Percentiles rank a stretch among this genome's conserved stretches.
Evolutionary conservation across 257 asterid species (phyloP).

Genomic region (Solanum megistacrolobum): DNA sequence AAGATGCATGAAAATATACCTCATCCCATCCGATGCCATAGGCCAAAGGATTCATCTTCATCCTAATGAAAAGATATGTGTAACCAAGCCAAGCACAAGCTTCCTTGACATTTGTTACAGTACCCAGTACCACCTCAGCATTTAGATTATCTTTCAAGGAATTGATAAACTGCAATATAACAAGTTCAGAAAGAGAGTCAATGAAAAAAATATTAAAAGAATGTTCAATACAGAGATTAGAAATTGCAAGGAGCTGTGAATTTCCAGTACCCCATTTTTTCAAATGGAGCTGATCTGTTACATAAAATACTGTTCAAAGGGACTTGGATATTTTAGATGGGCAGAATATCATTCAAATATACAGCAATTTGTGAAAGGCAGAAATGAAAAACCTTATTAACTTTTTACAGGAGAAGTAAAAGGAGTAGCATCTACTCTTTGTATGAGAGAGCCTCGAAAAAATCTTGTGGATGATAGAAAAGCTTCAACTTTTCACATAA

Average conservation of each 20-base stretch:
- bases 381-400: background rate
- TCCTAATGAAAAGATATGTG: slow-evolving; percentile 92
- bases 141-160: slow-evolving; percentile 92
- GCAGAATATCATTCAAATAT: background rate
- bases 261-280: background rate
- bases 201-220: background rate
- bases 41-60: slow-evolving; percentile 96
- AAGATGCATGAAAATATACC: slow-evolving; percentile 33
- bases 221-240: background rate
- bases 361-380: background rate
- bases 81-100: slow-evolving; percentile 99
- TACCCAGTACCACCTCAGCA: slow-evolving; percentile 99
- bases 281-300: background rate
- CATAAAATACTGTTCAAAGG: background rate
- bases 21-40: slow-evolving; percentile 99
- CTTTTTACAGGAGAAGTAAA: background rate
- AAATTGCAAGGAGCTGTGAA: background rate
- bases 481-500: background rate
- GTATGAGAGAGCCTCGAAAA: background rate
- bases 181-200: background rate
- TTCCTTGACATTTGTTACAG: slow-evolving; percentile 97
- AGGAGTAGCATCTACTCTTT: background rate
- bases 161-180: slow-evolving; percentile 65
- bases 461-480: background rate
- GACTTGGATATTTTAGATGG: background rate